phyloP scores from a whole-genome alignment of 2,329 filamentous ascomycete genomes.

The Xylaria arbuscula region DNA sequence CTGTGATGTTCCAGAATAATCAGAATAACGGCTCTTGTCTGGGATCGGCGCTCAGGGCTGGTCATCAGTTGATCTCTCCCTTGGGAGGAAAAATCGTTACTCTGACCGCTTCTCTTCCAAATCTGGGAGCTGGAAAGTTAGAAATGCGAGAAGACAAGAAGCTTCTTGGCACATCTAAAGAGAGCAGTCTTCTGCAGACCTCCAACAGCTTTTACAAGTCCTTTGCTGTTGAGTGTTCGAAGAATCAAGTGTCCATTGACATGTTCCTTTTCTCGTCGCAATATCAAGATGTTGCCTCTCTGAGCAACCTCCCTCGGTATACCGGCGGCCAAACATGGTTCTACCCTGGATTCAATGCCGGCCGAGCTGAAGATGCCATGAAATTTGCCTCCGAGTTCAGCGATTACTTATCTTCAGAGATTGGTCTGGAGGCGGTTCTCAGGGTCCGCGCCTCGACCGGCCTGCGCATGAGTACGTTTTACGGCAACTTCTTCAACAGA shows the following conservation, averaged over 20 bases:
- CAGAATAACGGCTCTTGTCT: constrained; percentile 91
- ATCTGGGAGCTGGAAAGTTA: constrained; percentile 87
- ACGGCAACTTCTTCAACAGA: constrained; percentile 99
- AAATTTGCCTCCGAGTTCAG: constrained; percentile 98
- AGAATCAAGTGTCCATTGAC: constrained; percentile 97
- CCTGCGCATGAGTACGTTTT: constrained; percentile 96
- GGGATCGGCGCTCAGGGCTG: constrained; percentile 91
- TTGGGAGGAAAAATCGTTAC: constrained; percentile 96
- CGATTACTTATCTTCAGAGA: constrained; percentile 95
- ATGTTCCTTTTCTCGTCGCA: constrained; percentile 98
- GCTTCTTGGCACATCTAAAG: constrained; percentile 91
- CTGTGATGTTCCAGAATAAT: constrained; percentile 96
- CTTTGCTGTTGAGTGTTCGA: constrained; percentile 98
- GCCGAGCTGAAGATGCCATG: constrained; percentile 91
- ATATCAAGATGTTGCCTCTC: constrained; percentile 96
- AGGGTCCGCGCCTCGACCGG: constrained; percentile 95
- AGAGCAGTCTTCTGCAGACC: constrained; percentile 87
- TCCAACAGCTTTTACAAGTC: constrained; percentile 98
- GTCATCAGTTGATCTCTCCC: constrained; percentile 94
- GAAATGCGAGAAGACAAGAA: constrained; percentile 98
- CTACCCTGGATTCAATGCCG: constrained; percentile 97
- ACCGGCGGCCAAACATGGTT: constrained; percentile 98
- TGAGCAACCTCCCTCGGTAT: constrained; percentile 95
- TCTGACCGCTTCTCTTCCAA: constrained; percentile 88
- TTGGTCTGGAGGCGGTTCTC: constrained; percentile 94